Evolutionary conservation across 305 asterid genomes (phyloP).

Genomic region (Vinca major): DNA sequence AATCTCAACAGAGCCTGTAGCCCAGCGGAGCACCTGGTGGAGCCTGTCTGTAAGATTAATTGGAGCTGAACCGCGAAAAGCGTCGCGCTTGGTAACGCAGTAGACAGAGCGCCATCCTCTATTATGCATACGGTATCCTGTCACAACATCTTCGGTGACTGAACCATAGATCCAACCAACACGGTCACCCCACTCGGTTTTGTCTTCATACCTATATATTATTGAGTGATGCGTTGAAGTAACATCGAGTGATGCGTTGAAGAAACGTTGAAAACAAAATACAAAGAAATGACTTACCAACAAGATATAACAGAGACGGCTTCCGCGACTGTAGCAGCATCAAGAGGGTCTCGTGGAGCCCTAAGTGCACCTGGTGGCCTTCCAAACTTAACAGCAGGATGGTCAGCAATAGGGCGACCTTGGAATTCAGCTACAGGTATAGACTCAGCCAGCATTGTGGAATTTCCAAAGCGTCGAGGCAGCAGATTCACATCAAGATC

Average conservation of each 20-base stretch:
- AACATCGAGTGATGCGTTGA: too few species aligned
- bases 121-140: slow-evolving; percentile 49
- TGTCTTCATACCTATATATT: slow-evolving; percentile 35
- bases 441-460: slow-evolving; percentile 41
- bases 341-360: slow-evolving; percentile 36
- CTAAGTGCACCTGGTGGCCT: slow-evolving; percentile 42
- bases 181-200: slow-evolving; percentile 47
- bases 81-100: slow-evolving; percentile 40
- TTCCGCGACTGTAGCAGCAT: slow-evolving; percentile 44
- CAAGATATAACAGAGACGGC: slow-evolving; percentile 48
- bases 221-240: too few species aligned
- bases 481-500: slow-evolving; percentile 37
- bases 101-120: slow-evolving; percentile 49
- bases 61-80: slow-evolving; percentile 45
- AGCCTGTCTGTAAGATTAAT: slow-evolving; percentile 45
- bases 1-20: slow-evolving; percentile 47
- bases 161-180: slow-evolving; percentile 50
- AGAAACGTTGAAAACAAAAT: too few species aligned
- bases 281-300: slow-evolving; percentile 22
- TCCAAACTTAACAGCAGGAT: slow-evolving; percentile 46
- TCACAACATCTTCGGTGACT: slow-evolving; percentile 39
- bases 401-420: slow-evolving; percentile 53
- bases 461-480: slow-evolving; percentile 41
- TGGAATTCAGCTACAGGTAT: slow-evolving; percentile 46
- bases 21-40: slow-evolving; percentile 47